Base-by-base conservation (phyloP, 2,329 filamentous ascomycete species). In the Fusarium humuli region DNA sequence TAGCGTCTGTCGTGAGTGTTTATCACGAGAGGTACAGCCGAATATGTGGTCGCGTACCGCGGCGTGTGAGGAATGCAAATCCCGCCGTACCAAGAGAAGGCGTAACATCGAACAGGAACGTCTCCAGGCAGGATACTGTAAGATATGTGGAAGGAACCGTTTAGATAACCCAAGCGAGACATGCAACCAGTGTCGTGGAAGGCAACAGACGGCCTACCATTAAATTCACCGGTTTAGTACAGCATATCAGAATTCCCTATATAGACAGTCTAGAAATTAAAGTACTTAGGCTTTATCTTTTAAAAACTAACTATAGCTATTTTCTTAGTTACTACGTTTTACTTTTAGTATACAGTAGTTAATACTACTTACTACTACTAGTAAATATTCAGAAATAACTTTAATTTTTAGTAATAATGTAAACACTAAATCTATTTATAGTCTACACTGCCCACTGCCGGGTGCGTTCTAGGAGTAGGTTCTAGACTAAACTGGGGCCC, bases 351-450 rank as follows among this genome's bases (percentile, higher is more conserved):
- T 2, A 2, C 32, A 37, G 9, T 18, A 1, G 32, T 10, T 10
- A 37, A 18, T n/a, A n/a, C 18, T n/a, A 7, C n/a, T n/a, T n/a
- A n/a, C n/a, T n/a, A n/a, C n/a, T n/a, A n/a, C 6, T 5, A 11
- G 18, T 11, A 11, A 2, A 4, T 3, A 4, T n/a, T 37, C 4
- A n/a, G 0, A n/a, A 37, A 37, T 37, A 1, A 37, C n/a, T n/a
- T 12, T n/a, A 37, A 3, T 11, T 37, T 18, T 18, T 18, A 18
- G 16, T 6, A 37, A n/a, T 3, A 37, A n/a, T 7, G 18, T 11
- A 7, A 37, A 37, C 10, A 37, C 18, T 37, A 3, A 37, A 37
- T 37, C 46, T 48, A 48, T 48, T 48, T 32, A 48, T 32, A 48
- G 25, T 12, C 5, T 32, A 20, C 29, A 48, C 46, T 16, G 27